A percentile compares a stretch with the other conserved stretches of the same genome.
These are phyloP conservation scores for Stramenopiles sp. DNA, from an alignment of 352 stramenopile genomes.

Conservation along the genomic window DNA sequence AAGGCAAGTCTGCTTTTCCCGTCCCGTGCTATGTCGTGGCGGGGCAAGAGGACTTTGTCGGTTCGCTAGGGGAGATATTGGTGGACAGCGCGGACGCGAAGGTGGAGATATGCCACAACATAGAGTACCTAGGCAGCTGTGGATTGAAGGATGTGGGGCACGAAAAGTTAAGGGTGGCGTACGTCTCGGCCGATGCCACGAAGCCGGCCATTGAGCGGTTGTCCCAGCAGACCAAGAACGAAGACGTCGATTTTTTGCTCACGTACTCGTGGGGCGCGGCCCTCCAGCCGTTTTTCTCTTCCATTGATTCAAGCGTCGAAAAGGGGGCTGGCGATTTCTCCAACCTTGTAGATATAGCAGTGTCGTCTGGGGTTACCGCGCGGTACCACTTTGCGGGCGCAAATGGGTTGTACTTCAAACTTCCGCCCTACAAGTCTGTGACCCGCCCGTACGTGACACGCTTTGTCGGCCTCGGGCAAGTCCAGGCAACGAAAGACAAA, in stretches of 20 bases:
- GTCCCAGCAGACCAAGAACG: neutral
- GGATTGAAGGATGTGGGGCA: neutral
- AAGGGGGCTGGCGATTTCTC: too few species aligned
- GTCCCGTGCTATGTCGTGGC: neutral
- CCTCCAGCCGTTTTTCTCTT: too few species aligned
- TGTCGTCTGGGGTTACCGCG: neutral
- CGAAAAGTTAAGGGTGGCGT: neutral
- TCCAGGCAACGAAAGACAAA: constrained; percentile 15
- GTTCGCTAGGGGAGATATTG: neutral
- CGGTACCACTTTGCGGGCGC: constrained; percentile 18
- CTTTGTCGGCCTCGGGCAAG: constrained; percentile 15
- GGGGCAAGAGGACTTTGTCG: neutral
- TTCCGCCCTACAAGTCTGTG: constrained; percentile 14
- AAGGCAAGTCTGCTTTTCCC: neutral
- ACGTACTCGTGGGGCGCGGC: neutral
- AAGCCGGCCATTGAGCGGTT: neutral
- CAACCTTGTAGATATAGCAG: too few species aligned
- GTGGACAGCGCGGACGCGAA: neutral
- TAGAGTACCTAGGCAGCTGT: neutral
- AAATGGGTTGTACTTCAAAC: constrained; percentile 15
- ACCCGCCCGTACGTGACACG: constrained; percentile 13
- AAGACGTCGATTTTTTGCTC: neutral
- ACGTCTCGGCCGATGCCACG: neutral
- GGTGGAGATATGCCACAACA: neutral
- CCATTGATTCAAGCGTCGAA: too few species aligned